Evolutionary conservation across 179 eudicot genomes (phyloP).

Genomic region (Beta macrorhiza): DNA sequence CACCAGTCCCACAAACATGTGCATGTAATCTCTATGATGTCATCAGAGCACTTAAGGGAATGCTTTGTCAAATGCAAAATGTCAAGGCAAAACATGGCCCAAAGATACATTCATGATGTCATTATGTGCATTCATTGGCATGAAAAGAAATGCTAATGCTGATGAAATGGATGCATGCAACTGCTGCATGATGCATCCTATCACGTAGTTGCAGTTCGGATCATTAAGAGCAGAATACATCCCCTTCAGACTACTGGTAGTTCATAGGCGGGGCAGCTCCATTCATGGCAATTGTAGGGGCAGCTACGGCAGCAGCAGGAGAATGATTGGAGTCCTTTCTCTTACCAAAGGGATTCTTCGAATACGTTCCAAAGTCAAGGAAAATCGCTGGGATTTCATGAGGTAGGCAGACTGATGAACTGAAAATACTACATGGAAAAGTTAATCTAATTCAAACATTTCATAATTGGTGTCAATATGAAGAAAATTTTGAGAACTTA

Average conservation of each 20-base stretch:
- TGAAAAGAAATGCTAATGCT: slow-evolving; percentile 59
- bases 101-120: slow-evolving; percentile 45
- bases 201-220: slow-evolving; percentile 49
- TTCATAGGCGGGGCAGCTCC: slow-evolving; percentile 56
- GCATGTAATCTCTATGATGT: slow-evolving; percentile 29
- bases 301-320: slow-evolving; percentile 35
- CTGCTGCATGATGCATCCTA: slow-evolving; percentile 93
- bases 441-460: background rate
- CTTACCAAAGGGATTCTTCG: slow-evolving; percentile 94
- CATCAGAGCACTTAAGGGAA: slow-evolving; percentile 18
- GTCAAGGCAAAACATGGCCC: slow-evolving; percentile 31
- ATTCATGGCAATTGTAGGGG: slow-evolving; percentile 39
- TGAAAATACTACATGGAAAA: background rate
- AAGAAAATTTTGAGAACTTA: background rate
- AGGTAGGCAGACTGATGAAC: background rate
- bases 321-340: slow-evolving; percentile 66
- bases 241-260: slow-evolving; percentile 89
- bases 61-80: slow-evolving; percentile 23
- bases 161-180: slow-evolving; percentile 80
- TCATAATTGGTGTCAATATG: background rate
- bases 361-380: slow-evolving; percentile 68
- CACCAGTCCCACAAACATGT: slow-evolving; percentile 23
- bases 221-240: slow-evolving; percentile 76
- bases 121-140: slow-evolving; percentile 51
- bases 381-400: slow-evolving; percentile 12